Conservation (phyloP, 2,329 filamentous ascomycete genomes). For the Juglanconis juglandina region DNA sequence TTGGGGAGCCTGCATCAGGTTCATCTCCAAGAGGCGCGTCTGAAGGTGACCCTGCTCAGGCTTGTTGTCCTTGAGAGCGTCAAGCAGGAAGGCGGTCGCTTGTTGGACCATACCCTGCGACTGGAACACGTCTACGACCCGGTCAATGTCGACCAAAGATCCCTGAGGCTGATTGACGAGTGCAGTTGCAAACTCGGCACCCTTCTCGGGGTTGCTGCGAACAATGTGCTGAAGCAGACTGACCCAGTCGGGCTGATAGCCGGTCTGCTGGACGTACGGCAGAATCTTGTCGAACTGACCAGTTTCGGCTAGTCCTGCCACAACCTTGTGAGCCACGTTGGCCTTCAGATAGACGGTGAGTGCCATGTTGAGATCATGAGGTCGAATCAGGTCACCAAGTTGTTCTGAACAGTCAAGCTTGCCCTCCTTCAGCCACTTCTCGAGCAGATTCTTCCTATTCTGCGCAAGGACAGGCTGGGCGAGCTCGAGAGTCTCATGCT, state of each 20-base stretch:
- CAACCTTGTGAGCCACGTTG: conserved; percentile 87
- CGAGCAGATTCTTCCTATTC: conserved; percentile 89
- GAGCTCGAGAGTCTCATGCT: conserved; percentile 89
- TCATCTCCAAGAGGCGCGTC: conserved; percentile 96
- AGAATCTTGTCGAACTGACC: conserved; percentile 97
- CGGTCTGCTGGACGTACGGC: conserved; percentile 78
- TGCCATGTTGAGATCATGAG: conserved; percentile 84
- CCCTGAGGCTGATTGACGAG: conserved; percentile 86
- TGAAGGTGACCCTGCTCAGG: conserved; percentile 92
- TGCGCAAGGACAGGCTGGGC: conserved; percentile 89
- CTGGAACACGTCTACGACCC: conserved; percentile 96
- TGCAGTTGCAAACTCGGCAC: conserved; percentile 87
- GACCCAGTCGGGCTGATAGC: conserved; percentile 95
- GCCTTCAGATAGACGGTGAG: conserved; percentile 87
- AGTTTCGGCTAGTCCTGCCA: conserved; percentile 90
- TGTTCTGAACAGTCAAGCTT: conserved; percentile 97
- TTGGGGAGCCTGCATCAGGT: conserved; percentile 91
- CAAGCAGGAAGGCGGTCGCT: conserved; percentile 94
- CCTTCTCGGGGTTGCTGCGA: conserved; percentile 87
- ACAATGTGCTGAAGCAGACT: conserved; percentile 89
- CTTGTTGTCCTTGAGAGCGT: conserved; percentile 90
- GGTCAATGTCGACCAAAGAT: conserved; percentile 85
- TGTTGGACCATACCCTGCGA: conserved; percentile 97
- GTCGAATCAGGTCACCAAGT: conserved; percentile 87
- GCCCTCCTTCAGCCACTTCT: conserved; percentile 96